Evolutionary conservation across 768 basidiomycete genomes (phyloP), one percentile per base, ranked within the genome.

Genomic region (Naganishia friedmannii): DNA sequence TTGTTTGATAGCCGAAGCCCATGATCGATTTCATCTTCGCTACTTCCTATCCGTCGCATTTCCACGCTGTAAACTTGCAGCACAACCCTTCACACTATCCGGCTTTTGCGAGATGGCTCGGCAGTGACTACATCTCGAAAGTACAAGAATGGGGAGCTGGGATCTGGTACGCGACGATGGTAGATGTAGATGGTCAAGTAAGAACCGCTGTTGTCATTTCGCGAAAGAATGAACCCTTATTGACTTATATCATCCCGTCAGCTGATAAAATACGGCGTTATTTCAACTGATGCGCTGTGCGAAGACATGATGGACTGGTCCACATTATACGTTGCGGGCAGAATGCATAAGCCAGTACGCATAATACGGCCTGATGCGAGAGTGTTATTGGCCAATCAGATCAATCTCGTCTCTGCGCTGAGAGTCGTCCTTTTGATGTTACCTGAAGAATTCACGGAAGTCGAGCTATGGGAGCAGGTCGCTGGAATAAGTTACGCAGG

Each of bases 1-100:
- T 51, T 71, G 32, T 34, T 39, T 17, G 42, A 31, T n/a, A 46
- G 57, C 53, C 58, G 9, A 56, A 67, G 42, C 93, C 93, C 0
- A 91, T 98, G 90, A 86, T 97, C 26, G 96, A 99, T 82, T 96
- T 98, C 76, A 87, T 99, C 81, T 92, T 99, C 79, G 94, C 93
- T 0, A 95, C 97, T 54, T 91, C 92, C 1, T 93, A 96, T 74
- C 85, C 96, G 0, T 86, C 86, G 15, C 92, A 96, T 77, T 99
- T 94, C 84, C 96, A 98, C 80, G 90, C 88, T 32, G 91, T 93
- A 80, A 99, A 99, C 80, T 89, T 98, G 87, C 86, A 89, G 60
- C 92, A 94, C 81, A 86, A 89, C 77, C 93, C 95, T 0, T 84
- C 86, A 9, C 96, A 99, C 82, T 99, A 99, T 78, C 89, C 95